A percentile compares a stretch with the other conserved stretches of the same genome.
Evolutionary conservation across 176 grass and related monocot genomes (phyloP).

Genomic region (Hsuehochloa calcarea): DNA sequence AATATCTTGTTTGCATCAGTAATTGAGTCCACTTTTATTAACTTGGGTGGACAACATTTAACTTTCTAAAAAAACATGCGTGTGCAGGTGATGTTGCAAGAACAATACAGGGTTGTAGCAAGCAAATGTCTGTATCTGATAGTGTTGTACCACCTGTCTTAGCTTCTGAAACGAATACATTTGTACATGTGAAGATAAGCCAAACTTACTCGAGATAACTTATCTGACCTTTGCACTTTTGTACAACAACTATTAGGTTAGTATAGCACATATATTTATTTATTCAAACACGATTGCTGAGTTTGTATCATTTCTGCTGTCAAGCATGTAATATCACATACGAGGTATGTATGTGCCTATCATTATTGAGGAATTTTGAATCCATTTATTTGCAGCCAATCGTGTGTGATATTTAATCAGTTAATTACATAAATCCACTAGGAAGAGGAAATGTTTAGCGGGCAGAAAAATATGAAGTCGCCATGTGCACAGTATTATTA

Average conservation of each 20-base stretch:
- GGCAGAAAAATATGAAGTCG: not conserved
- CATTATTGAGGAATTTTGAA: not conserved
- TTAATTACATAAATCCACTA: not conserved
- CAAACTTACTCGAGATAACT: constrained; percentile 3
- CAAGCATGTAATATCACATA: not conserved
- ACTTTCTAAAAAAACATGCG: not conserved
- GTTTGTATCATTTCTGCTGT: constrained; percentile 13
- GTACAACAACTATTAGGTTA: constrained; percentile 36
- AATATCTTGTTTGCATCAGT: not conserved
- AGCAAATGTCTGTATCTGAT: constrained; percentile 27
- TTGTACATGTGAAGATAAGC: constrained; percentile 22
- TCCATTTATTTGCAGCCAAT: not conserved
- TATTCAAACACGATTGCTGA: not conserved
- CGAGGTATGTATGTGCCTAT: not conserved
- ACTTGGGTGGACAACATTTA: constrained; percentile 14
- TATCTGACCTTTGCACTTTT: not conserved
- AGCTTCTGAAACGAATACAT: not conserved
- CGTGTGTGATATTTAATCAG: not conserved
- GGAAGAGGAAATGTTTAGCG: not conserved
- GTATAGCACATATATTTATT: constrained; percentile 7
- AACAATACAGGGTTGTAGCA: constrained; percentile 27
- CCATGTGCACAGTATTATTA: not conserved
- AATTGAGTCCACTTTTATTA: not conserved
- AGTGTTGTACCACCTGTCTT: constrained; percentile 23
- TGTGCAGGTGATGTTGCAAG: constrained; percentile 46